Evolutionary conservation across 2,329 filamentous ascomycete species (phyloP), one percentile per base, ranked within the genome.

Genomic region (Curvularia spicifera): DNA sequence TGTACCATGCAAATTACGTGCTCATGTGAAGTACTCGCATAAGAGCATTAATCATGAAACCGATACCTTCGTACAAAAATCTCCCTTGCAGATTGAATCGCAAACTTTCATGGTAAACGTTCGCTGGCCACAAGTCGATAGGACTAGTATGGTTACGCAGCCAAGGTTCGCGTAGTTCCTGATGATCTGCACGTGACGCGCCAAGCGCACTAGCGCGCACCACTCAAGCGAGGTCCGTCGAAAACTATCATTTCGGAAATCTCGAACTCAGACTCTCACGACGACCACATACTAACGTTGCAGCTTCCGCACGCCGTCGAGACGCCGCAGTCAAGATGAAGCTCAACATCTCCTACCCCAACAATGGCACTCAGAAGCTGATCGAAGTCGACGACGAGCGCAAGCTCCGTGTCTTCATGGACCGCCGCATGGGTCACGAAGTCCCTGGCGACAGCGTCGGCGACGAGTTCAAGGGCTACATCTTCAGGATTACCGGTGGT

Each of bases 381-480:
- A 89, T 99, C 85, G 96, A 99, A 76, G 85, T 99, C 77, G 95
- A 99, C 80, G 96, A 99, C 91, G 96, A 99, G 85, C 93, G 93
- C 85, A 97, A 97, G 89, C 89, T 98, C 82, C 91, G 92, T 81
- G 87, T 95, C 85, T 98, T 98, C 89, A 93, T 97, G 90, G 95
- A 98, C 83, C 93, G 93, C 88, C 91, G 91, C 84, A 95, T 95
- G 91, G 91, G 91, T 79, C 87, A 89, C 78, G 91, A 97, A 85
- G 91, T 99, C 76, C 84, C 91, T 75, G 95, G 90, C 78, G 96
- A 99, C 85, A 90, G 89, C 80, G 87, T 99, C 78, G 95, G 95
- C 79, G 93, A 98, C 80, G 95, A 99, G 85, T 99, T 96, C 91
- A 97, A 97, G 88, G 95, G 95, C 83, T 99, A 99, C 87, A 89